Percentiles rank a stretch among this genome's conserved stretches.
Evolutionary conservation across 768 basidiomycete species (phyloP).

Genomic region (Suillus paluster): DNA sequence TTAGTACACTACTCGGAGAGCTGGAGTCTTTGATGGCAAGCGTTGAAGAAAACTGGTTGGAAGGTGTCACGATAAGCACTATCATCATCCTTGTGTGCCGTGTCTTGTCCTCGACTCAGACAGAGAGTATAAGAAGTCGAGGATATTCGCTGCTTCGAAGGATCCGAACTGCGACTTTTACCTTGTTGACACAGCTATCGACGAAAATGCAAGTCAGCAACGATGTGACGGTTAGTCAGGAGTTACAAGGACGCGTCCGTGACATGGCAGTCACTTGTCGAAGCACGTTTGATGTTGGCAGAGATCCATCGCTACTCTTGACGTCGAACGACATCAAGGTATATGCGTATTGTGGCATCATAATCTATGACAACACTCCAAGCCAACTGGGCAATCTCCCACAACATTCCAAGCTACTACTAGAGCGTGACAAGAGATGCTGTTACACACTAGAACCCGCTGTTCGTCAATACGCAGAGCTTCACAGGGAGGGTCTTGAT

Average conservation of each 20-base stretch:
- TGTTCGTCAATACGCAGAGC: constrained; percentile 9
- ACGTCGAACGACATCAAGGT: constrained; percentile 22
- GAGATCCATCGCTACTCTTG: constrained; percentile 19
- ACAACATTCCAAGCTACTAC: constrained; percentile 17
- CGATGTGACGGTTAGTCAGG: constrained; percentile 13
- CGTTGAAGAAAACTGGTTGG: constrained; percentile 47
- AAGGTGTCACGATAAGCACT: constrained; percentile 35
- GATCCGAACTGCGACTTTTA: constrained; percentile 35
- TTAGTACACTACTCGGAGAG: constrained; percentile 40
- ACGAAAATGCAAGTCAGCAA: constrained; percentile 20
- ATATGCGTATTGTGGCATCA: constrained; percentile 28
- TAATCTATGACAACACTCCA: constrained; percentile 31
- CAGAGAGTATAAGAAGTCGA: constrained; percentile 14
- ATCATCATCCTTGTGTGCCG: constrained; percentile 41
- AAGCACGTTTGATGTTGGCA: constrained; percentile 34
- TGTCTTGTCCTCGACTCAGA: constrained; percentile 34
- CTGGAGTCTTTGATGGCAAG: constrained; percentile 38
- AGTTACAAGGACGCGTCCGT: constrained; percentile 30
- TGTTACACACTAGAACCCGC: constrained; percentile 27
- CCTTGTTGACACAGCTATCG: constrained; percentile 43
- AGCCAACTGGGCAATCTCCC: constrained; percentile 11
- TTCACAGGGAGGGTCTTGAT: constrained; percentile 18
- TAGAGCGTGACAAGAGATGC: constrained; percentile 36
- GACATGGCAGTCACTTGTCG: constrained; percentile 46
- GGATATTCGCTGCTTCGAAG: constrained; percentile 33